A percentile compares a stretch with the other conserved stretches of the same genome.
These are phyloP conservation scores for Carex kokanica DNA, from an alignment of 176 grass and related monocot species.

Conservation along the genomic window DNA sequence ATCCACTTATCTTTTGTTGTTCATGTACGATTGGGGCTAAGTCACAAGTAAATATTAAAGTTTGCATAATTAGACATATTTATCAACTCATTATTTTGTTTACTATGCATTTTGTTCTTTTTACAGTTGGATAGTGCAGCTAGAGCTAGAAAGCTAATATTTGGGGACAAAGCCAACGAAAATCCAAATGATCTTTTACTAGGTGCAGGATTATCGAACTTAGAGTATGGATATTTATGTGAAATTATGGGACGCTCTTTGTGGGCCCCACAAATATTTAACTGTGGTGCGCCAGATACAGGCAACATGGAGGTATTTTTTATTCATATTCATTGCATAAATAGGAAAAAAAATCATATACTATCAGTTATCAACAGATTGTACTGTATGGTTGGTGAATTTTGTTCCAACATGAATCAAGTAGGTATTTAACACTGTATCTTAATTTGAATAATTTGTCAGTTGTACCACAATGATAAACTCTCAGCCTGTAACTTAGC, in stretches of 20 bases:
- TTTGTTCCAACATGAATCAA: neutral
- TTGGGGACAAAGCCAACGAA: constrained; percentile 30
- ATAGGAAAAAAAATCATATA: neutral
- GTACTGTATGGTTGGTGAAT: neutral
- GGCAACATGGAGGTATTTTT: constrained; percentile 93
- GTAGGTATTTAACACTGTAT: neutral
- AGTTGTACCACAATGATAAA: neutral
- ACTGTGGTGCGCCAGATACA: constrained; percentile 82
- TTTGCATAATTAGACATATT: neutral
- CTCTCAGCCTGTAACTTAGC: neutral
- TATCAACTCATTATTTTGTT: constrained; percentile 6
- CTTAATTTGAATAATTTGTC: neutral
- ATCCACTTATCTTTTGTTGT: neutral
- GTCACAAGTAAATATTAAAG: neutral
- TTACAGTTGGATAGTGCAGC: constrained; percentile 86
- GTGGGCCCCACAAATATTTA: constrained; percentile 98
- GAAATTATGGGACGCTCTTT: constrained; percentile 88
- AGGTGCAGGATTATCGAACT: constrained; percentile 85
- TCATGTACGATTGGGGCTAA: neutral
- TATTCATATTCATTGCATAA: neutral
- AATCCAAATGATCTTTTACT: constrained; percentile 48
- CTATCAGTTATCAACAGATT: neutral
- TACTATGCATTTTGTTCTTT: constrained; percentile 33
- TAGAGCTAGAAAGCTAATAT: constrained; percentile 73
- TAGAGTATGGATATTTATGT: constrained; percentile 96